Evolutionary conservation across 116 monocot genomes (phyloP).

Genomic region (Cymodocea nodosa): DNA sequence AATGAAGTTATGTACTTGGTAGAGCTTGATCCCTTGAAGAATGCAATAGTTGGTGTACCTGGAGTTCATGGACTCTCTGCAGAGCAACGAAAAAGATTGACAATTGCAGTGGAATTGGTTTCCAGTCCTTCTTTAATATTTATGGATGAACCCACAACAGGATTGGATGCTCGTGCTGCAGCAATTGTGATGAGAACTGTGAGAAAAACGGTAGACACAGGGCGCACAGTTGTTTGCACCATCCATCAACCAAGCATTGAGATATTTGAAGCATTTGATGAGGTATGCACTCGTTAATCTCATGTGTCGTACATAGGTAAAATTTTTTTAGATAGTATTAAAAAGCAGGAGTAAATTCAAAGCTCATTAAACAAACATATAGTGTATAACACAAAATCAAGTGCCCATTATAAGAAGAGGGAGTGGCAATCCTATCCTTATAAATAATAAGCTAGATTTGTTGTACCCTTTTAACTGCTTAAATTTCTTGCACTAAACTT

Average conservation of each 20-base stretch:
- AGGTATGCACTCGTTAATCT: neutral
- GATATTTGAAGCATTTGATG: slow-evolving; percentile 83
- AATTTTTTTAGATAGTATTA: no score
- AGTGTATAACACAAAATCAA: no score
- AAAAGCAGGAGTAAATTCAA: neutral
- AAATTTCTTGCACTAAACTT: no score
- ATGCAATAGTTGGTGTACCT: slow-evolving; percentile 35
- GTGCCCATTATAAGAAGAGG: no score
- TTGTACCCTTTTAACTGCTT: no score
- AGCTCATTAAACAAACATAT: no score
- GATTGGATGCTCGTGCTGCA: slow-evolving; percentile 54
- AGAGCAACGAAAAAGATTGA: slow-evolving; percentile 49
- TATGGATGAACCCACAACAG: slow-evolving; percentile 60
- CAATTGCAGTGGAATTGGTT: slow-evolving; percentile 52
- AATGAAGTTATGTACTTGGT: slow-evolving; percentile 41
- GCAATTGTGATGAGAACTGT: slow-evolving; percentile 61
- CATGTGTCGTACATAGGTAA: no score
- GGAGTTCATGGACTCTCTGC: slow-evolving; percentile 36
- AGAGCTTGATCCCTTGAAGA: slow-evolving; percentile 18
- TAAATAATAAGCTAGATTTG: neutral
- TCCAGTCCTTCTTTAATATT: slow-evolving; percentile 49
- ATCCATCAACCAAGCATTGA: neutral
- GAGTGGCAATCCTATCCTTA: neutral
- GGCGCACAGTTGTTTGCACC: slow-evolving; percentile 36
- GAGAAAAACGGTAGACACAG: slow-evolving; percentile 29